These are phyloP conservation scores for Erodium texanum DNA, from an alignment of 441 rosid genomes.

Conservation along the genomic window DNA sequence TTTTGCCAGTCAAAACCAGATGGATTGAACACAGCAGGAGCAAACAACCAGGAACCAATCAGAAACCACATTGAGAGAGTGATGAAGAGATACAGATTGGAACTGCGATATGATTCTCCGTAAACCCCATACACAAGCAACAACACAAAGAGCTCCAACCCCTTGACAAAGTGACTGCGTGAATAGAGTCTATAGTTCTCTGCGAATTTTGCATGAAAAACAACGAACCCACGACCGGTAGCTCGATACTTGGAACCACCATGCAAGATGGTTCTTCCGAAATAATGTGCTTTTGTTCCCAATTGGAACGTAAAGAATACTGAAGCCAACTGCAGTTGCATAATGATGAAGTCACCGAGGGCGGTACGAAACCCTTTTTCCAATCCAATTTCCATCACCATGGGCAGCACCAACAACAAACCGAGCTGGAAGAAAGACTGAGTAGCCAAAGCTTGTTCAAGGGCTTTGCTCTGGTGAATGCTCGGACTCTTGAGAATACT, in stretches of 20 bases:
- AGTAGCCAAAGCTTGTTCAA: conserved; percentile 74
- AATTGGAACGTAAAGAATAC: conserved; percentile 95
- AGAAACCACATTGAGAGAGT: conserved; percentile 85
- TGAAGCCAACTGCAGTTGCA: conserved; percentile 94
- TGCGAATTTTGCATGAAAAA: conserved; percentile 40
- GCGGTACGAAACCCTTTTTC: conserved; percentile 90
- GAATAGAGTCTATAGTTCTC: conserved; percentile 85
- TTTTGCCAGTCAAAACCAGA: conserved; percentile 31
- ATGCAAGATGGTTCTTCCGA: conserved; percentile 84
- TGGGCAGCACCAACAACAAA: conserved; percentile 65
- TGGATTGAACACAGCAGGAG: conserved; percentile 87
- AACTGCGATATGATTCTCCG: conserved; percentile 64
- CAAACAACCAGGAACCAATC: conserved; percentile 91
- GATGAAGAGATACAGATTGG: conserved; percentile 56
- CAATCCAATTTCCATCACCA: conserved; percentile 31
- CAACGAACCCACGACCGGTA: conserved; percentile 57
- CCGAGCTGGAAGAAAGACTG: conserved; percentile 84
- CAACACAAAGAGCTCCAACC: conserved; percentile 61
- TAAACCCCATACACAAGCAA: conserved; percentile 61
- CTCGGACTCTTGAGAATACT: conserved; percentile 50
- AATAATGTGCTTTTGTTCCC: conserved; percentile 90
- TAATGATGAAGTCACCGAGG: conserved; percentile 72
- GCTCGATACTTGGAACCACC: conserved; percentile 85
- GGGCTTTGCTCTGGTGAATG: conserved; percentile 58
- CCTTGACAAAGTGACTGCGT: conserved; percentile 92